Base-by-base conservation (phyloP, 306 rosid genomes). In the Trichosanthes truncata region DNA sequence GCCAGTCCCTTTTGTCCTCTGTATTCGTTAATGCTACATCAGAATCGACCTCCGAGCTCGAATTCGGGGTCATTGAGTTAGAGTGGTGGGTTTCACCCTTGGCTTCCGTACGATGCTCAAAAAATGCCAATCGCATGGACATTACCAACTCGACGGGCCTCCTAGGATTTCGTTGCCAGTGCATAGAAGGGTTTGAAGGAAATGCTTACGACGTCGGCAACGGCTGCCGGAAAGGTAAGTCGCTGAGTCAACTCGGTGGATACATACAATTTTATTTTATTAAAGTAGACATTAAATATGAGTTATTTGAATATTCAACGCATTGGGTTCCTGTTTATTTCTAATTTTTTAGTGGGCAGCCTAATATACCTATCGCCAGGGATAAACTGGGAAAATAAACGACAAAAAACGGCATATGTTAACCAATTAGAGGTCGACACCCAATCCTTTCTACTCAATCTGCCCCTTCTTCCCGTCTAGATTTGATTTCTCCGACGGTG, bases 191-290 rank as follows among this genome's bases (percentile, higher is more conserved):
- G 43, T 92, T 81, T 78, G 31, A 5, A 41, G 98, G 97, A 25
- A 93, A 95, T 41, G 99, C 96, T 0, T 93, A 85, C 81, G 3
- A 0, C 1, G 15, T 4, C 23, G 97, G 89, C 2, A 6, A 7
- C 26, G 97, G 94, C 73, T 93, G 97, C 91, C 86, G 82, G 86
- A 89, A 61, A 90, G 90, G 97, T 93, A 9, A 89, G 93, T 88
- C 85, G 45, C 46, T 77, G 29, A 76, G 67, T 55, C 53, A 76
- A 76, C 49, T 76, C 51, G 43, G 79, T 40, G n/a, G 31, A 65
- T 31, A 4, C 31, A 75, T 74, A 49, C 17, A 60, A 69, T 61
- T 66, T 15, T 18, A 49, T 60, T 38, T 15, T 33, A 15, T 46
- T 71, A 40, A 45, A 45, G 23, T 29, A 18, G 59, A 31, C 1